These are phyloP conservation scores for Secale cereale DNA, from an alignment of 176 grass and related monocot species.

Conservation along the genomic window DNA sequence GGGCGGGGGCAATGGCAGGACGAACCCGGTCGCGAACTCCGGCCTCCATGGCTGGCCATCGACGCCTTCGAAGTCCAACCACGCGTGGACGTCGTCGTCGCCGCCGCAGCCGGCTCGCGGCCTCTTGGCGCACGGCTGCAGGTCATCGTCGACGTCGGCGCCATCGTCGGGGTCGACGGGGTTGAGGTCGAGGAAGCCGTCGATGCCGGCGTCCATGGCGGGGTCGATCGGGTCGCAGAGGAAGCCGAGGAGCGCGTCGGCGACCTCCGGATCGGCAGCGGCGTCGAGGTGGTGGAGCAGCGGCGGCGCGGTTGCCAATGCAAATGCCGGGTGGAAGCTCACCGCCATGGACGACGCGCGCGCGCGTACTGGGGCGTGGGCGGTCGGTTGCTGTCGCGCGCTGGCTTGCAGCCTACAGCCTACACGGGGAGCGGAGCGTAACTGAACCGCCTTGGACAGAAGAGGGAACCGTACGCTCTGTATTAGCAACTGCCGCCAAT, in stretches of 20 bases:
- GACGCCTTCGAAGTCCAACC: background rate
- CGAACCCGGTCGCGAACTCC: background rate
- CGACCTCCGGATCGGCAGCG: slow-evolving; percentile 30
- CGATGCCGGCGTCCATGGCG: slow-evolving; percentile 15
- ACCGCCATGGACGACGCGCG: slow-evolving; percentile 28
- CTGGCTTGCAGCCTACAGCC: background rate
- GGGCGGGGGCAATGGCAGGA: background rate
- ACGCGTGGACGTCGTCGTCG: background rate
- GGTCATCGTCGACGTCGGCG: background rate
- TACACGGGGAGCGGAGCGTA: background rate
- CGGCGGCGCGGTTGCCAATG: background rate
- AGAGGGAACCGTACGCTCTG: background rate
- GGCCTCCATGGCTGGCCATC: background rate
- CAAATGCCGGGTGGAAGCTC: slow-evolving; percentile 22
- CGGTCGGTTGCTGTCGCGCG: background rate
- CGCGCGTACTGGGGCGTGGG: background rate
- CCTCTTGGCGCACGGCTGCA: slow-evolving; percentile 17
- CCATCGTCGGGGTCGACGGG: background rate
- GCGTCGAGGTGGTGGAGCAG: slow-evolving; percentile 9
- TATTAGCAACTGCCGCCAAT: background rate
- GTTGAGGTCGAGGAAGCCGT: slow-evolving; percentile 28
- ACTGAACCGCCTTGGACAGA: slow-evolving; percentile 14
- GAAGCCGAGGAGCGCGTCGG: slow-evolving; percentile 63
- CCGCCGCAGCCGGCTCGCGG: background rate
- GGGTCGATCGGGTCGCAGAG: slow-evolving; percentile 44